Conservation (phyloP, 352 stramenopile species). For the Phytophthora pinifolia region DNA sequence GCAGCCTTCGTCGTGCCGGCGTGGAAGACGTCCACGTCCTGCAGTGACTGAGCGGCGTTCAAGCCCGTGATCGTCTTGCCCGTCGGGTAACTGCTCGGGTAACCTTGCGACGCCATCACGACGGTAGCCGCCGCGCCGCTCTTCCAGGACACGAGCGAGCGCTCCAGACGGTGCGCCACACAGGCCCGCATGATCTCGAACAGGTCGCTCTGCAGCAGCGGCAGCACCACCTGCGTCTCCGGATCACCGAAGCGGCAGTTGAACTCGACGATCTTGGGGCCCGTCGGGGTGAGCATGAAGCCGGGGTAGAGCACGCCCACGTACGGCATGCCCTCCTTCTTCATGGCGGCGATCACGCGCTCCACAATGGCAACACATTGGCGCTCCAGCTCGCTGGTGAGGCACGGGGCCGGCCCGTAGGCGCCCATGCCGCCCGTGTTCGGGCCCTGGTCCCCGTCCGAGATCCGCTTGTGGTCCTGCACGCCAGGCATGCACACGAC, state of each 20-base stretch:
- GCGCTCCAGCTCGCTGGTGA: slow-evolving; percentile 91
- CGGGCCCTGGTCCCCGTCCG: slow-evolving; percentile 96
- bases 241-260: slow-evolving; percentile 99
- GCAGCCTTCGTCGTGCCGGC: slow-evolving; percentile 92
- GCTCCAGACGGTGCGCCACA: slow-evolving; percentile 91
- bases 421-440: slow-evolving; percentile 99
- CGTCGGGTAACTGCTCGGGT: slow-evolving; percentile 98
- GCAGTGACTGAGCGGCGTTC: slow-evolving; percentile 76
- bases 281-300: slow-evolving; percentile 95
- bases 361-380: slow-evolving; percentile 91
- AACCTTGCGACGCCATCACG: slow-evolving; percentile 96
- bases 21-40: slow-evolving; percentile 98
- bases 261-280: slow-evolving; percentile 98
- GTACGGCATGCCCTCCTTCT: slow-evolving; percentile 96
- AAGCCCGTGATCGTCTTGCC: slow-evolving; percentile 95
- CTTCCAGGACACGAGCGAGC: slow-evolving; percentile 90
- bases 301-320: slow-evolving; percentile 98
- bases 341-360: slow-evolving; percentile 77
- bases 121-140: slow-evolving; percentile 93
- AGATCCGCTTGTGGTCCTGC: slow-evolving; percentile 99
- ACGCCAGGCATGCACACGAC: slow-evolving; percentile 95
- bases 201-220: slow-evolving; percentile 97
- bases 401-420: slow-evolving; percentile 96
- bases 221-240: slow-evolving; percentile 98
- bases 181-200: slow-evolving; percentile 98